A percentile compares a stretch with the other conserved stretches of the same genome.
phyloP scores from a whole-genome alignment of 2,329 filamentous ascomycete genomes.

The Fusarium pseudoanthophilum region DNA sequence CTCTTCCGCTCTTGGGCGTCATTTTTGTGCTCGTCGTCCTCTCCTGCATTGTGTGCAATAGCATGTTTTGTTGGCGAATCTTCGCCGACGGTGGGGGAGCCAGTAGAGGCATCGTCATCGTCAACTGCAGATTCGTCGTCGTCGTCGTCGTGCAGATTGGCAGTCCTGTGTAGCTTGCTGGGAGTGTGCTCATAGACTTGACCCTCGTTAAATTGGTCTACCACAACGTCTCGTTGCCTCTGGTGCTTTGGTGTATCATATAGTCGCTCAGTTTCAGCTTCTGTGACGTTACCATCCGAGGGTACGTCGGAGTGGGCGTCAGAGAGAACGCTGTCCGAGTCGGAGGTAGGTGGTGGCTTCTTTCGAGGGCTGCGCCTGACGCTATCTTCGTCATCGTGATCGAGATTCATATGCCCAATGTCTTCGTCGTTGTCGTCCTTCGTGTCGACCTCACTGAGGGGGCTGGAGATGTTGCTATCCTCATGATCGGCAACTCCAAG shows the following conservation, averaged over 20 bases:
- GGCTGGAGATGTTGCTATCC: constrained; percentile 84
- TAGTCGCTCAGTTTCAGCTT: constrained; percentile 93
- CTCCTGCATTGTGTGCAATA: constrained; percentile 42
- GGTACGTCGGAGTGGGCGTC: constrained; percentile 58
- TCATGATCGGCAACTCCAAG: constrained; percentile 59
- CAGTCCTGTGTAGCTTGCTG: constrained; percentile 75
- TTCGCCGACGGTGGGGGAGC: constrained; percentile 53
- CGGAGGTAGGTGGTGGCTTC: constrained; percentile 49
- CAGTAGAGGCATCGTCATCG: constrained; percentile 52
- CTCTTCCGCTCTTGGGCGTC: constrained; percentile 58
- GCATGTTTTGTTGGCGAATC: constrained; percentile 51
- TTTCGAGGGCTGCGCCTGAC: constrained; percentile 45
- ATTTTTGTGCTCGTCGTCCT: constrained; percentile 48
- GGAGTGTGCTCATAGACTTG: constrained; percentile 73
- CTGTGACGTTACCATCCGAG: constrained; percentile 70
- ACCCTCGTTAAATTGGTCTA: constrained; percentile 65
- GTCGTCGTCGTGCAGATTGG: constrained; percentile 50
- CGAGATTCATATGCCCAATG: constrained; percentile 67
- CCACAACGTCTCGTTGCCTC: constrained; percentile 70
- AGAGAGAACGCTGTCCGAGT: constrained; percentile 66
- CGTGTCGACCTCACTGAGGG: constrained; percentile 91
- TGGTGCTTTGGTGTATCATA: constrained; percentile 84
- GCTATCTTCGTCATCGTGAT: constrained; percentile 50
- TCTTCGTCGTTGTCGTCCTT: constrained; percentile 77
- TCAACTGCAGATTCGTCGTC: constrained; percentile 56